Evolutionary conservation across 1,284 basidiomycete genomes (phyloP), one percentile per base, ranked within the genome.

Genomic region (Puccinia hordei): DNA sequence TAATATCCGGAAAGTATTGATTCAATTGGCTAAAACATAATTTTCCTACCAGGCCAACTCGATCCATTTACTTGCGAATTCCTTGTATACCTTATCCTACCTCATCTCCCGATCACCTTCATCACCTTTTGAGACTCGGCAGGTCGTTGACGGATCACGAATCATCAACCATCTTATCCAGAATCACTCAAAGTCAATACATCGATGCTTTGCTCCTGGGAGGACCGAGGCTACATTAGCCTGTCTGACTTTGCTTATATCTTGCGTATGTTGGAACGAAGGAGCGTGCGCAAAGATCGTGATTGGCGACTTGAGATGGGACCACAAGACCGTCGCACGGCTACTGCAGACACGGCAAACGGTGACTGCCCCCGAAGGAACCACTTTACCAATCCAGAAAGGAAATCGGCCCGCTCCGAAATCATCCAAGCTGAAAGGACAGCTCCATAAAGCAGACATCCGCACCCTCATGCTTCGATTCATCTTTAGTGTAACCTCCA

Each of bases 201-300:
- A 80, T 66, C 38, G 72, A 65, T 80, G 71, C 53, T 80, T 80
- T 74, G 79, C 79, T 30, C 79, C 79, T 33, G 79, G 79, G 35
- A 80, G 79, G 49, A 80, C 79, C 5, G 79, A 80, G 69, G 79
- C 79, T 19, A 80, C 79, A 24, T 55, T 80, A 30, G 79, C 79
- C 4, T 80, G 71, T 66, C 72, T 80, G 30, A 80, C 46, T 49
- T 55, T 80, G n/a, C 51, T 80, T 3, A 38, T 73, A 73, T 61
- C 79, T 27, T 80, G 79, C 55, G 79, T 74, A 13, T 65, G 46
- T 51, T 80, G 69, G 71, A 74, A 74, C 55, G 79, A 80, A 46
- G 71, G 72, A 30, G 41, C 71, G 19, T 80, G 72, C 27, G 59
- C 79, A 15, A 72, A 74, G 35, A 55, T 80, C 41, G 61, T 80